Evolutionary conservation across 2,329 filamentous ascomycete species (phyloP), one percentile per base, ranked within the genome.

Genomic region (Amauroascus verrucosus): DNA sequence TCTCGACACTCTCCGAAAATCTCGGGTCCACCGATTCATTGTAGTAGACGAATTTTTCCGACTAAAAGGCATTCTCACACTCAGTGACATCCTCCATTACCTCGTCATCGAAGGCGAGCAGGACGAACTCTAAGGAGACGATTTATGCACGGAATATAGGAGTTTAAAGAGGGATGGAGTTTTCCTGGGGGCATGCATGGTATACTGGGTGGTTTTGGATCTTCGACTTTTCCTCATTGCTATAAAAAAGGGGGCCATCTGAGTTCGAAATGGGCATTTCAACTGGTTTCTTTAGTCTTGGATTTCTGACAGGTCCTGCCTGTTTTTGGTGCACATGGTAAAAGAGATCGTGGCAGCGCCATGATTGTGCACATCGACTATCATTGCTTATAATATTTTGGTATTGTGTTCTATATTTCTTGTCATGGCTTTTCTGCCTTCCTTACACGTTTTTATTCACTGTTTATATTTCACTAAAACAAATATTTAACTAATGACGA

Each of bases 21-120:
- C 90, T 44, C 81, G 94, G 57, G 91, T 98, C 26, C 93, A 98
- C 71, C 81, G 93, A 58, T 77, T 98, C 59, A 84, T 97, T 54
- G 85, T 98, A 47, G 87, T 98, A 54, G 90, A 98, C 68, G 89
- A 96, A 60, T 80, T 90, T 50, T 88, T 84, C 66, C 83, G 84
- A 61, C 80, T 98, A 53, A 86, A 85, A 67, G 93, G 93, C 45
- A 82, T 98, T 53, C 83, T 98, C 56, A 96, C 90, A 6, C 76
- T 98, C 52, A 97, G 91, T 55, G 93, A 98, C 71, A 96, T 98
- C 60, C 79, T 98, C 60, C 89, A 95, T 64, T 96, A 98, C 67
- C 88, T 96, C 51, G 76, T 98, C 59, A 77, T 95, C 20, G 80
- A 88, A 61, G 87, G 87, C 50, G 84, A 88, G 64, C 83, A 81